Base-by-base conservation (phyloP, 257 asterid genomes). In the Hygrophila difformis region DNA sequence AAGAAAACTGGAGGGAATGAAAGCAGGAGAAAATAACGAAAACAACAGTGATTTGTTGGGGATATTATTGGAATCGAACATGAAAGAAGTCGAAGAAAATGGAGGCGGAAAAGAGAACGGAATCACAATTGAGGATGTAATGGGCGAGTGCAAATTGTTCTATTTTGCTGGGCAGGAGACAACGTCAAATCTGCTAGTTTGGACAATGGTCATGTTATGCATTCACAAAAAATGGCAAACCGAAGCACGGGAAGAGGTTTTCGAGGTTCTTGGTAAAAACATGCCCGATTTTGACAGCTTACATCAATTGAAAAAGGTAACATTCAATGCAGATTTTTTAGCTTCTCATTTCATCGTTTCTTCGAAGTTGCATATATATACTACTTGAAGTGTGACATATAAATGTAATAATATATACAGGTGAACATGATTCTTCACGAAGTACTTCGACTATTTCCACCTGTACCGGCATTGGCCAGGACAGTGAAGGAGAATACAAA, bases 91-190 rank as follows among this genome's bases (percentile, higher is more conserved):
- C 4, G 18, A 61, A 56, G 63, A 69, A 48, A 33, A 31, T 18
- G 63, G 68, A 2, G 54, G 45, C 20, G 42, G 22, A 6, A 34
- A 49, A n/a, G 23, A 45, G 3, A 4, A 6, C 26, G 81, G 81
- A 0, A 51, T 74, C 56, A 70, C 60, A 15, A 66, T 35, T 16
- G 68, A 66, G 19, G 77, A 74, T 21, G 64, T 74, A 39, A 62
- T 74, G 19, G 75, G 61, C 17, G 75, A 74, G 24, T 70, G 82
- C 67, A 67, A 70, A 49, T 0, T 48, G 0, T 68, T 73, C 59
- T 65, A 68, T 22, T 65, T 73, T 44, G 74, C 77, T 37, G 81
- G 78, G 12, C 82, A 74, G 55, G 82, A 70, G 39, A 63, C 58
- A 18, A 48, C 75, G 2, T 63, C 82, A 8, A 61, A 49, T 53